Conservation (phyloP, 108 stramenopile species). For the Schizochytrium sp. region DNA sequence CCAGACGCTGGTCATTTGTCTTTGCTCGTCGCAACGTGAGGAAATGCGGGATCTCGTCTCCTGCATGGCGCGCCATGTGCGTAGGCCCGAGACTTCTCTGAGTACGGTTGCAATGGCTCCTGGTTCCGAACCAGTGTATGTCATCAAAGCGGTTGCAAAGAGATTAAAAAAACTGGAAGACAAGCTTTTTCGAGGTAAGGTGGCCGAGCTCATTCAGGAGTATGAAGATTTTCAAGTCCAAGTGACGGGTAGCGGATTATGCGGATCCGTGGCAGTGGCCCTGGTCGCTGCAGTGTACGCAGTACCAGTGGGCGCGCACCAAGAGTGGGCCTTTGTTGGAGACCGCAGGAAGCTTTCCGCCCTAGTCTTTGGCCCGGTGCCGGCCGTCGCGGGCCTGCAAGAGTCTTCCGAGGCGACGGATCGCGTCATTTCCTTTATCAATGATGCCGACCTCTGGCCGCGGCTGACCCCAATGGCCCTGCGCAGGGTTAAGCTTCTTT, state of each 20-base stretch:
- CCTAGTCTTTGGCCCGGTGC: not conserved
- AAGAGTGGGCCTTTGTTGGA: not conserved
- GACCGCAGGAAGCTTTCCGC: not conserved
- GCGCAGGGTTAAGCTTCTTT: not conserved
- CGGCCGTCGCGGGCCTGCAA: not conserved
- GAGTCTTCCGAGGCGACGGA: slow-evolving; percentile 3
- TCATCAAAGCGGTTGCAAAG: not conserved
- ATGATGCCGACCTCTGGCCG: not conserved
- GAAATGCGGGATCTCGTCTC: not conserved
- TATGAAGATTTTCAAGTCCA: not conserved
- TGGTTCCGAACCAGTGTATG: not conserved
- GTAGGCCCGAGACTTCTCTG: not conserved
- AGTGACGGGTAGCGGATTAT: not conserved
- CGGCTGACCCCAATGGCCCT: not conserved
- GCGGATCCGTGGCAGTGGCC: not conserved
- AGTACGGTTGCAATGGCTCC: not conserved
- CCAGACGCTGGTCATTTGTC: not conserved
- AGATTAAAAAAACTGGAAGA: not conserved
- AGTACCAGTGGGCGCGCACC: not conserved
- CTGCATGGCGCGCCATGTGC: not conserved
- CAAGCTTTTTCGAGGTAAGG: not conserved
- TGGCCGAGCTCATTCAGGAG: not conserved
- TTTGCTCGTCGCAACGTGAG: not conserved
- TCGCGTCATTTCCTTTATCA: not conserved
- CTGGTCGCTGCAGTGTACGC: not conserved